Evolutionary conservation across 2,329 filamentous ascomycete species (phyloP).

Genomic region (Zarea fungicola): DNA sequence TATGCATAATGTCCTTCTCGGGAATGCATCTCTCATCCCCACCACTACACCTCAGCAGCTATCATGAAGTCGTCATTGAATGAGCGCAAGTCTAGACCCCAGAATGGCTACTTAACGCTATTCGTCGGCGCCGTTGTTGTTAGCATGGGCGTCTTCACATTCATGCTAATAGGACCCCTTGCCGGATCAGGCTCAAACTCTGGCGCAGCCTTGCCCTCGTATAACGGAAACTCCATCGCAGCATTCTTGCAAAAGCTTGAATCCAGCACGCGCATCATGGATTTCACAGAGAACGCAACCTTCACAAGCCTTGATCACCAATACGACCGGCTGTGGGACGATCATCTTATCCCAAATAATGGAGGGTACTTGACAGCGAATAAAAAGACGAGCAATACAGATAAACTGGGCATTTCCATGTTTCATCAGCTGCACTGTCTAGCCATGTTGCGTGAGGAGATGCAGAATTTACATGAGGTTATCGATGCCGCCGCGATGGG

Average conservation of each 20-base stretch:
- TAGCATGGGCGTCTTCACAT: neutral
- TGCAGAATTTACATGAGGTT: neutral
- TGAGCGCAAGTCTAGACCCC: neutral
- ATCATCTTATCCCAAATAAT: neutral
- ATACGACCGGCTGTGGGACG: neutral
- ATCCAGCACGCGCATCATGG: neutral
- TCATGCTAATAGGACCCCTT: neutral
- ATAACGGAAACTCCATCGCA: no score
- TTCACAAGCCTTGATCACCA: slow-evolving; percentile 3
- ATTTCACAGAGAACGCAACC: neutral
- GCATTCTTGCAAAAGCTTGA: neutral
- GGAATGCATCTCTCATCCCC: neutral
- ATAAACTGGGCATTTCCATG: slow-evolving; percentile 6
- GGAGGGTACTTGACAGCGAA: neutral
- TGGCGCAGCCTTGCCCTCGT: no score
- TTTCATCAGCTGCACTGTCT: slow-evolving; percentile 6
- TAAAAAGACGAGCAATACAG: neutral
- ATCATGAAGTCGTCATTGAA: neutral
- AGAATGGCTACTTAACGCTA: neutral
- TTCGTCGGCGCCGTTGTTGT: neutral
- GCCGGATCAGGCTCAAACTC: no score
- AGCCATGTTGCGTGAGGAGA: slow-evolving; percentile 2
- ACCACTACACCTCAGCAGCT: neutral
- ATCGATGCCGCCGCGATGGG: neutral
- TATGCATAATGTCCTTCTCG: no score